Evolutionary conservation across 2,329 filamentous ascomycete genomes (phyloP), one percentile per base, ranked within the genome.

Genomic region (Tolypocladium album): DNA sequence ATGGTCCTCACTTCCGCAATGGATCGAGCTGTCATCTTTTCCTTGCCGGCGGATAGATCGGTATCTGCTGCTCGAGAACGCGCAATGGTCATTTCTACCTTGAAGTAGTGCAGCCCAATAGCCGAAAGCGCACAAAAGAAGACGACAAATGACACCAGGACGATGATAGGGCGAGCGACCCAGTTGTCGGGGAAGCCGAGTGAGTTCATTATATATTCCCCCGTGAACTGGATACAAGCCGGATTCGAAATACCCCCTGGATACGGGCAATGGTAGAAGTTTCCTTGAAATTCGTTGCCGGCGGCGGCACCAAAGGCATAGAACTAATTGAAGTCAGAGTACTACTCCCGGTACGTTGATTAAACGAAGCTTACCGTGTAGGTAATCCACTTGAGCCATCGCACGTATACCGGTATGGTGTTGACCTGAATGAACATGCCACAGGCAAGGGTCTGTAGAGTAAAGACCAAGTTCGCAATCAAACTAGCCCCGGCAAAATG

Each of bases 361-460:
- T n/a, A 20, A 38, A 1, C 42, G 20, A 38, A n/a, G 24, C 61
- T 60, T 38, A 64, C 63, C 43, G 60, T 62, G 53, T 61, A 65
- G 31, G 63, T 60, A 6, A 80, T 79, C 76, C 84, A 88, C 68
- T 90, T 92, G 1, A 89, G 75, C 89, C 89, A 92, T 59, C 88
- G 79, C n/a, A 90, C 83, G 66, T 91, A 92, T 1, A 92, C 77
- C 0, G 89, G 88, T 4, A 92, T 88, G 6, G 86, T 84, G 58
- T 89, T 84, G 13, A 80, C 79, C 69, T 92, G 88, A 17, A 92
- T 84, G 64, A 92, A 92, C 70, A 87, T 91, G 1, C 89, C 89
- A 63, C 88, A 90, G 0, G 85, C 85, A 76, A 91, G 84, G 2
- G 82, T 87, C 68, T 92, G 89, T 24, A 92, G 64, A 0, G 89